A percentile compares a stretch with the other conserved stretches of the same genome.
These are phyloP conservation scores for Ogataea nonfermentans DNA, from an alignment of 805 yeast species.

Conservation along the genomic window DNA sequence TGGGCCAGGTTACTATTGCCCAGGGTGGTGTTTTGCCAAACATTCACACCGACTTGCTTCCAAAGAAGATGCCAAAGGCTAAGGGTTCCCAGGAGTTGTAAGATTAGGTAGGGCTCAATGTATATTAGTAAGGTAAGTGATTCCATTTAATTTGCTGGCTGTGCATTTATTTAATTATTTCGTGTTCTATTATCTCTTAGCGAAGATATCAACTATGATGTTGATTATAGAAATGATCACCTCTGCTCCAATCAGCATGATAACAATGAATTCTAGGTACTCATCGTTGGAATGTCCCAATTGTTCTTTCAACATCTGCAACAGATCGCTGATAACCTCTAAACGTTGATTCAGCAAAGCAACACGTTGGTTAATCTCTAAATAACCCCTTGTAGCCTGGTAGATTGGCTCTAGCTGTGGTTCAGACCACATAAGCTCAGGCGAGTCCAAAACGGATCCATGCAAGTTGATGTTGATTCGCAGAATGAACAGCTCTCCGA, in stretches of 20 bases:
- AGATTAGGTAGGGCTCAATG: constrained; percentile 24
- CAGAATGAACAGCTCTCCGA: constrained; percentile 91
- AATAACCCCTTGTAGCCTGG: constrained; percentile 93
- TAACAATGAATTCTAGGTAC: constrained; percentile 86
- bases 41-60: constrained; percentile 88
- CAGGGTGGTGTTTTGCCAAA: constrained; percentile 99
- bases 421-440: constrained; percentile 98
- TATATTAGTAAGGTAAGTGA: constrained; percentile 27
- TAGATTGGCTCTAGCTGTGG: constrained; percentile 97
- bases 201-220: constrained; percentile 46
- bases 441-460: constrained; percentile 90
- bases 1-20: constrained; percentile 92
- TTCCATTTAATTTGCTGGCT: constrained; percentile 2
- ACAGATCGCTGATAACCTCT: constrained; percentile 88
- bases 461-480: constrained; percentile 78
- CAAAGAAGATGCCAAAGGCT: constrained; percentile 52
- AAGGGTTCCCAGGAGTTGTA: constrained; percentile 61
- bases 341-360: constrained; percentile 84
- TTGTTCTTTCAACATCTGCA: constrained; percentile 96
- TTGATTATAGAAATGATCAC: constrained; percentile 85
- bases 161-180: no score
- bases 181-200: constrained; percentile 22
- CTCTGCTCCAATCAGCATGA: constrained; percentile 87
- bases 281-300: constrained; percentile 94
- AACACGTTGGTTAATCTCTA: constrained; percentile 93